Conservation (phyloP, 2,329 filamentous ascomycete genomes). For the Trichoderma sp. region DNA sequence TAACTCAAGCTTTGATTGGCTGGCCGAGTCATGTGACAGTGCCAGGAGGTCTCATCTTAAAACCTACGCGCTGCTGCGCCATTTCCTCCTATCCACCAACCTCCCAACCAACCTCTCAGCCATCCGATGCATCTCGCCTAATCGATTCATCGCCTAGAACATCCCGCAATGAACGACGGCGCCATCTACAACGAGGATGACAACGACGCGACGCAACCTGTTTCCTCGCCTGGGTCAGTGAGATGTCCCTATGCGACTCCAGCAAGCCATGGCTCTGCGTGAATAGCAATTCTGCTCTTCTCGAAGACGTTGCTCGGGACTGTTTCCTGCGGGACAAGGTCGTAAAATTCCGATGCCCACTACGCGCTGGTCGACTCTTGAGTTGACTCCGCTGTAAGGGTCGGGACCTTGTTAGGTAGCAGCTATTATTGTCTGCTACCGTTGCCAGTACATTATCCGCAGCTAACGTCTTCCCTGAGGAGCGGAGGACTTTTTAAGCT, state of each 20-base stretch:
- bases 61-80: not conserved
- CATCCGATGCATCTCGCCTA: not conserved
- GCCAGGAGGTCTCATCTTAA: not conserved
- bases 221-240: not conserved
- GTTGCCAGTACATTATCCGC: not conserved
- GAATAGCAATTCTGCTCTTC: not conserved
- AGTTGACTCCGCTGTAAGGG: not conserved
- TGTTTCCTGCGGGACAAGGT: not conserved
- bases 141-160: not conserved
- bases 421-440: not conserved
- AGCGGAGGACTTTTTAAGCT: not conserved
- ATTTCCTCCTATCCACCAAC: not conserved
- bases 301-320: not conserved
- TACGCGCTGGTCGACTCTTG: not conserved
- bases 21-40: not conserved
- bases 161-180: not conserved
- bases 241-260: not conserved
- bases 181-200: not conserved
- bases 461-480: not conserved
- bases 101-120: not conserved
- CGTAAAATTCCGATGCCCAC: not conserved
- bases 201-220: not conserved
- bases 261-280: not conserved
- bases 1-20: not conserved
- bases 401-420: not conserved